phyloP scores from a whole-genome alignment of 2,329 filamentous ascomycete genomes.

The Cladosporium sp. region DNA sequence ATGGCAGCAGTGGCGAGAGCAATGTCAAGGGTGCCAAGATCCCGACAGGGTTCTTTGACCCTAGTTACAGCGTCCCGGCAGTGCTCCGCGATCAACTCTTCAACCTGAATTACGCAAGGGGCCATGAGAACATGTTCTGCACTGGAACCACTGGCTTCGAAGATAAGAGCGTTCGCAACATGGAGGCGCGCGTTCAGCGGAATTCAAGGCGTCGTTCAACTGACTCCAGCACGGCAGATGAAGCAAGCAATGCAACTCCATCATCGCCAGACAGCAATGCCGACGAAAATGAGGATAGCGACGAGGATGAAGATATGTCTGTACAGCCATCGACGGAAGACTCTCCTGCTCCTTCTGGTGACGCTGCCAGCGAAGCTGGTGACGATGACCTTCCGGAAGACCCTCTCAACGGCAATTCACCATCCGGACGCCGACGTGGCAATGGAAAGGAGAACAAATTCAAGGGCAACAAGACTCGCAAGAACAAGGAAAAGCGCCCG shows the following conservation, averaged over 20 bases:
- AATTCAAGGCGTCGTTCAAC: constrained; percentile 21
- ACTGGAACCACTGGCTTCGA: constrained; percentile 41
- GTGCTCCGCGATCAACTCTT: constrained; percentile 65
- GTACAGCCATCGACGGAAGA: constrained; percentile 1
- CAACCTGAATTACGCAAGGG: constrained; percentile 61
- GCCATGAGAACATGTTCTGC: constrained; percentile 54
- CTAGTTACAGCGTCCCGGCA: constrained; percentile 49
- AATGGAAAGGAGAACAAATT: constrained; percentile 20
- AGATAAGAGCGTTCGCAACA: constrained; percentile 19
- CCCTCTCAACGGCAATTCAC: constrained; percentile 8
- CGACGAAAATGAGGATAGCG: constrained; percentile 21
- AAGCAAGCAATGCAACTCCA: constrained; percentile 17
- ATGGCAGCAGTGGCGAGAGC: constrained; percentile 27
- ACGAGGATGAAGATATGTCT: constrained; percentile 16
- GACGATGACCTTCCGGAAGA: constrained; percentile 18
- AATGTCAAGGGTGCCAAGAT: constrained; percentile 18
- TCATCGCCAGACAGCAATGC: constrained; percentile 22
- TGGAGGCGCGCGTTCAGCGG: constrained; percentile 27
- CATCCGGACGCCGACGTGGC: constrained; percentile 11
- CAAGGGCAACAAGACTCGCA: constrained; percentile 12
- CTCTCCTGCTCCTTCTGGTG: neutral
- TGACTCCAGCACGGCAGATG: constrained; percentile 24
- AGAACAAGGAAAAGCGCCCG: constrained; percentile 12
- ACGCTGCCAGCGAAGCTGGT: constrained; percentile 9
- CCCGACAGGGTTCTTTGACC: constrained; percentile 24